Conservation (phyloP, 2,329 filamentous ascomycete species). For the Monilinia fructicola region DNA sequence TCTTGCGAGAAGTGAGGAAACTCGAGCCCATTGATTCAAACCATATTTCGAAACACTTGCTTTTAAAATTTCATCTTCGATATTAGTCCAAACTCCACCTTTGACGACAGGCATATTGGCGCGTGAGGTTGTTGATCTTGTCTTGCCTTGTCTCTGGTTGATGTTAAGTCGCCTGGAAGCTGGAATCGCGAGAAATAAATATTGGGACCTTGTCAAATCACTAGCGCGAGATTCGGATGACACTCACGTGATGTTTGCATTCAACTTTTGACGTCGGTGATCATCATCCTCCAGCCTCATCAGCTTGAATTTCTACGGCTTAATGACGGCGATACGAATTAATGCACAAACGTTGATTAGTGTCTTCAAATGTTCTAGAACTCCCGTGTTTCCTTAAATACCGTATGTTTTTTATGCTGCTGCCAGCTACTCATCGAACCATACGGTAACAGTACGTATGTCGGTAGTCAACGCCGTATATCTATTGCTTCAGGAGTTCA, state of each 20-base stretch:
- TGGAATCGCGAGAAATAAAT: slow-evolving; percentile 24
- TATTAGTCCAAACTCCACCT: slow-evolving; percentile 73
- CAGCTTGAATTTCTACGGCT: too few relatives aligned
- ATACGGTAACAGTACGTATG: too few relatives aligned
- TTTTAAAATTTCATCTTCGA: slow-evolving; percentile 94
- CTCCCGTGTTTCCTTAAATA: not conserved
- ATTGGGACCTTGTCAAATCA: slow-evolving; percentile 15
- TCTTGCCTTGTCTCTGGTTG: slow-evolving; percentile 12
- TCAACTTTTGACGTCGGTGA: not conserved
- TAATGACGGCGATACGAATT: not conserved
- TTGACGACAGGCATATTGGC: slow-evolving; percentile 68
- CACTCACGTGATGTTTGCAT: not conserved
- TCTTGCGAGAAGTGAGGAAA: slow-evolving; percentile 92
- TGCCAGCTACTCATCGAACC: too few relatives aligned
- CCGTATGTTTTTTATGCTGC: not conserved
- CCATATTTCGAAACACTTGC: slow-evolving; percentile 86
- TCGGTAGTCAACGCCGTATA: not conserved
- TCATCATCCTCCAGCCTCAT: not conserved
- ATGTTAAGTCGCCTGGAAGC: slow-evolving; percentile 17
- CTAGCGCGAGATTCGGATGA: slow-evolving; percentile 7
- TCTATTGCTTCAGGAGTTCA: not conserved
- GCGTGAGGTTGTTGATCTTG: slow-evolving; percentile 22
- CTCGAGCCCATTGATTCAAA: slow-evolving; percentile 96
- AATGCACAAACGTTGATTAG: not conserved
- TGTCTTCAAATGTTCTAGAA: not conserved